Evolutionary conservation across 768 basidiomycete genomes (phyloP).

Genomic region (Lactifluus pinguis): DNA sequence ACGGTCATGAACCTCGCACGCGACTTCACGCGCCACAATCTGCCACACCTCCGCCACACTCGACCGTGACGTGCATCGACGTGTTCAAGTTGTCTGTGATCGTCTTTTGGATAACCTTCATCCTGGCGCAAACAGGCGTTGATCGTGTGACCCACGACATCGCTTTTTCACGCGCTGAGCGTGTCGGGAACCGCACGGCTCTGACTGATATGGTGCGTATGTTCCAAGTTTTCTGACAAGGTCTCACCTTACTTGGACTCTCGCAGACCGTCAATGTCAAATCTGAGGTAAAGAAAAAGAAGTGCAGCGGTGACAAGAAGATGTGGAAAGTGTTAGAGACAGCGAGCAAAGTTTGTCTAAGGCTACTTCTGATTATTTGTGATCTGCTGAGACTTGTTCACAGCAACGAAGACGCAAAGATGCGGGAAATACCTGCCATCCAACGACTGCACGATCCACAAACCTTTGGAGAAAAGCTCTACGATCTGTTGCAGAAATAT

Average conservation of each 20-base stretch:
- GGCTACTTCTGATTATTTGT: background rate
- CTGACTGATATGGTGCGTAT: constrained; percentile 19
- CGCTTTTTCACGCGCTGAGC: too few species aligned
- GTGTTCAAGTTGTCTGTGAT: too few species aligned
- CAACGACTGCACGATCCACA: constrained; percentile 94
- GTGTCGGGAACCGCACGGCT: too few species aligned
- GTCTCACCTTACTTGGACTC: background rate
- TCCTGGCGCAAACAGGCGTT: too few species aligned
- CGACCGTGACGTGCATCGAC: too few species aligned
- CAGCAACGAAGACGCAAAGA: constrained; percentile 28
- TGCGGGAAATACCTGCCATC: constrained; percentile 48
- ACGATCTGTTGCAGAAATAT: constrained; percentile 69
- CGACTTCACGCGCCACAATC: too few species aligned
- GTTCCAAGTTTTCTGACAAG: constrained; percentile 9
- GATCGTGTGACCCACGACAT: too few species aligned
- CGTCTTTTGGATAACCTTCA: too few species aligned
- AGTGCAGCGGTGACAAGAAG: constrained; percentile 72
- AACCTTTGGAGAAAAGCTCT: constrained; percentile 89
- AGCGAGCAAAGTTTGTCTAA: constrained; percentile 54
- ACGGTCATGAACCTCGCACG: too few species aligned
- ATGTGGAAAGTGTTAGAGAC: constrained; percentile 61
- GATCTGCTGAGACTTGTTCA: constrained; percentile 17
- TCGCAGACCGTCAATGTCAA: constrained; percentile 51
- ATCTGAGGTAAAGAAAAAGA: constrained; percentile 90
- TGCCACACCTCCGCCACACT: too few species aligned